Evolutionary conservation across 208 protist species (phyloP).

Genomic region (Willaertia magna): DNA sequence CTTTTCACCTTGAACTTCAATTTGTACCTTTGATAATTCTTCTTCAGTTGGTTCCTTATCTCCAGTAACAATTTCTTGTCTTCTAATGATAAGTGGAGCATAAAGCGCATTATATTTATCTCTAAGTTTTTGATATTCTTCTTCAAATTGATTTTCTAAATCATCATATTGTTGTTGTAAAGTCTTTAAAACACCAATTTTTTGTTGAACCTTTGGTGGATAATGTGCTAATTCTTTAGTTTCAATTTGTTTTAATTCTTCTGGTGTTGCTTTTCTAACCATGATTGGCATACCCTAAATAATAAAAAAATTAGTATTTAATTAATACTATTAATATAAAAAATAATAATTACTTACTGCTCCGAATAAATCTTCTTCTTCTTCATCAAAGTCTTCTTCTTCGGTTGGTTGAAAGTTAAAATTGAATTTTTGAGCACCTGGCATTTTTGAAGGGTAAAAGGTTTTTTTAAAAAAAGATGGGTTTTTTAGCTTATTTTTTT

Average conservation of each 20-base stretch:
- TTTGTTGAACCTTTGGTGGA: constrained; percentile 13
- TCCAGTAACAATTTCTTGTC: constrained; percentile 22
- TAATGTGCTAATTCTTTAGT: constrained; percentile 30
- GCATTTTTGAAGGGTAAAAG: too few relatives aligned
- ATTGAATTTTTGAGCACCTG: neutral
- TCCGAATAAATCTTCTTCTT: too few relatives aligned
- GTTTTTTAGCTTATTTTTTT: too few relatives aligned
- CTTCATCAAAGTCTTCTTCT: constrained; percentile 42
- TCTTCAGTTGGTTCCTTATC: constrained; percentile 17
- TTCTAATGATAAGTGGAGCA: constrained; percentile 25
- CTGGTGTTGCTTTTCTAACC: constrained; percentile 23
- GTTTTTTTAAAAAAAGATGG: too few relatives aligned
- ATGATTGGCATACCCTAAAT: constrained; percentile 31
- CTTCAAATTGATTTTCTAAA: neutral
- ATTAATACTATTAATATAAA: constrained; percentile 21
- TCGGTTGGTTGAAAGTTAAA: constrained; percentile 18
- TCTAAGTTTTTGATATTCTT: constrained; percentile 21
- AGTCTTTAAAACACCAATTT: constrained; percentile 15
- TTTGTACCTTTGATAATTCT: constrained; percentile 16
- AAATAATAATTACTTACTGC: too few relatives aligned
- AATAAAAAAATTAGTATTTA: constrained; percentile 32
- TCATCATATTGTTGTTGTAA: constrained; percentile 5
- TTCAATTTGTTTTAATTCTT: constrained; percentile 44
- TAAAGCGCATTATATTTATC: constrained; percentile 29
- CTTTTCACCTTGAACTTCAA: neutral